phyloP scores from a whole-genome alignment of 768 basidiomycete species.

The Suillus sp. region DNA sequence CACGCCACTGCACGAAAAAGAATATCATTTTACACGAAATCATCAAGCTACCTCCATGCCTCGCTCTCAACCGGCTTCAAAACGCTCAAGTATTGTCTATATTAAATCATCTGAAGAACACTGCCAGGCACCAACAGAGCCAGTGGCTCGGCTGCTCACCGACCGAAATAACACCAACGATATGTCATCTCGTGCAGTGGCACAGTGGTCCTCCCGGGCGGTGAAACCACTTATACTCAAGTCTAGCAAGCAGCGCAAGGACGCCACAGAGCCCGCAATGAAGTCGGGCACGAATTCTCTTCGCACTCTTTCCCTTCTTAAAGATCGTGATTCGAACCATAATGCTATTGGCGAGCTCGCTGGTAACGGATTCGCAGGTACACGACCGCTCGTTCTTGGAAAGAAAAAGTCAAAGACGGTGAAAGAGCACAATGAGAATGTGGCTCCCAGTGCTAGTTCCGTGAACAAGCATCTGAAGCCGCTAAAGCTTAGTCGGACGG shows the following conservation, averaged over 20 bases:
- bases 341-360: conserved; percentile 22
- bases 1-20: conserved; percentile 55
- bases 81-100: conserved; percentile 65
- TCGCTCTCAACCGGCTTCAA: conserved; percentile 27
- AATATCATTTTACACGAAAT: conserved; percentile 19
- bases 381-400: conserved; percentile 57
- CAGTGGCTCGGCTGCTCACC: not conserved
- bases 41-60: conserved; percentile 24
- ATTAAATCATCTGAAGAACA: conserved; percentile 57
- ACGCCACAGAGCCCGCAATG: conserved; percentile 16
- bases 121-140: conserved; percentile 11
- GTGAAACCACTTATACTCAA: conserved; percentile 58
- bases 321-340: conserved; percentile 53
- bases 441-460: conserved; percentile 32
- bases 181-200: conserved; percentile 34
- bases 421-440: conserved; percentile 37
- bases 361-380: conserved; percentile 28
- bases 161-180: conserved; percentile 14
- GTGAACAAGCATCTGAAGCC: conserved; percentile 56
- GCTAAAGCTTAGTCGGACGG: conserved; percentile 59
- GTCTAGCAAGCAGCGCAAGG: conserved; percentile 49
- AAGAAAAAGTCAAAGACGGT: conserved; percentile 52
- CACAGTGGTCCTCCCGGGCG: conserved; percentile 51
- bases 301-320: conserved; percentile 63
- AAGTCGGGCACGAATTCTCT: conserved; percentile 47